Conservation (phyloP, 441 rosid genomes). For the Euphorbia schlechtendalii region DNA sequence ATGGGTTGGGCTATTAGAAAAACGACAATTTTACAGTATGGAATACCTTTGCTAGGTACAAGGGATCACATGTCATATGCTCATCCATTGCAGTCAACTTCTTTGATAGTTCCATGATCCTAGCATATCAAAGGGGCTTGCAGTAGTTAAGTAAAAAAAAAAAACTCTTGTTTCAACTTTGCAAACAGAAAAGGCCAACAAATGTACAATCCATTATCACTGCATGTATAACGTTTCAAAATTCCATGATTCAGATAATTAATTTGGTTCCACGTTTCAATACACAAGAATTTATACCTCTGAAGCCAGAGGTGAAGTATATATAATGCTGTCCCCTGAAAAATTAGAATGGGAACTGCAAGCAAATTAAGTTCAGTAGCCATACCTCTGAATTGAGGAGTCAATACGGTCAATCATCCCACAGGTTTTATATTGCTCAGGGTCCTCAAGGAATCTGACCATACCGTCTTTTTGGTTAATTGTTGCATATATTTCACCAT, state of each 20-base stretch:
- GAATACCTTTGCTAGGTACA: conserved; percentile 68
- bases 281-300: too few species aligned
- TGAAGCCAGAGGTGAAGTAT: too few species aligned
- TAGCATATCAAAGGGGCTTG: conserved; percentile 24
- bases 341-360: neutral
- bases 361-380: neutral
- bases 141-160: neutral
- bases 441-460: conserved; percentile 97
- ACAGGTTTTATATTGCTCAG: conserved; percentile 88
- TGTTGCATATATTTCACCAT: conserved; percentile 91
- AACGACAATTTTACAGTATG: neutral
- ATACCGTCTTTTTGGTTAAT: conserved; percentile 98
- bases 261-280: too few species aligned
- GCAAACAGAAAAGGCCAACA: neutral
- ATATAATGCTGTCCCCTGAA: neutral
- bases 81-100: conserved; percentile 79
- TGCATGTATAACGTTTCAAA: neutral
- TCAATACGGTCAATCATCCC: conserved; percentile 83
- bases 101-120: conserved; percentile 82
- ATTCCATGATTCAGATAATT: too few species aligned
- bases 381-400: conserved; percentile 86
- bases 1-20: neutral
- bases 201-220: neutral
- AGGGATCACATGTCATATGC: conserved; percentile 64
- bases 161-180: neutral